Percentiles rank a stretch among this genome's conserved stretches.
Conservation (phyloP, 768 basidiomycete genomes). For the Boletus pseudo-olivaceus region DNA sequence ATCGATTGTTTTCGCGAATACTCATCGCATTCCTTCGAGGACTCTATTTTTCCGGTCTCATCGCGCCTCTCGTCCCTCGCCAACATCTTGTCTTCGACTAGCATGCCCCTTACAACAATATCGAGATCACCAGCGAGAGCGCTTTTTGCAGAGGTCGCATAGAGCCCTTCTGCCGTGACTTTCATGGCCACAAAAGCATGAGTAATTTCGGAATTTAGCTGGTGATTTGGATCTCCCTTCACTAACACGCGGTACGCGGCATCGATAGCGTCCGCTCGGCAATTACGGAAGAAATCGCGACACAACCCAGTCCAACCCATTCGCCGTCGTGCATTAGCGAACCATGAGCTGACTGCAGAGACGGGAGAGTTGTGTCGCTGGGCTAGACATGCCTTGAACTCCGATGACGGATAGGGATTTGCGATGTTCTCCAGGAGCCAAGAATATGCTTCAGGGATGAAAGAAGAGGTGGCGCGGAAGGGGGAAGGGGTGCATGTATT, state of each 20-base stretch:
- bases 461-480: background rate
- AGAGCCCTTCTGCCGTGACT: slow-evolving; percentile 25
- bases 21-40: background rate
- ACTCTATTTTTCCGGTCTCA: background rate
- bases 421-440: slow-evolving; percentile 47
- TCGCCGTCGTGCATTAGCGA: slow-evolving; percentile 40
- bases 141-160: slow-evolving; percentile 26
- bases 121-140: slow-evolving; percentile 29
- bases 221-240: slow-evolving; percentile 7
- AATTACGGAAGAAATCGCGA: slow-evolving; percentile 19
- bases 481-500: background rate
- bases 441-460: slow-evolving; percentile 25
- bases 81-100: slow-evolving; percentile 1
- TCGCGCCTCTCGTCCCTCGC: background rate
- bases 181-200: slow-evolving; percentile 32
- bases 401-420: slow-evolving; percentile 39
- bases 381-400: slow-evolving; percentile 30
- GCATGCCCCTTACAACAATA: slow-evolving; percentile 29
- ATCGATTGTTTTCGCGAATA: background rate
- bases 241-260: slow-evolving; percentile 25
- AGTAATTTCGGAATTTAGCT: background rate
- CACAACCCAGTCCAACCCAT: slow-evolving; percentile 50
- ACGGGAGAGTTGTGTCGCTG: slow-evolving; percentile 13
- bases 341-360: slow-evolving; percentile 44
- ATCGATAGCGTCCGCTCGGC: slow-evolving; percentile 21